Evolutionary conservation across 1,139 yeast species (phyloP), one percentile per base, ranked within the genome.

Genomic region (Suhomyces panamericanus): DNA sequence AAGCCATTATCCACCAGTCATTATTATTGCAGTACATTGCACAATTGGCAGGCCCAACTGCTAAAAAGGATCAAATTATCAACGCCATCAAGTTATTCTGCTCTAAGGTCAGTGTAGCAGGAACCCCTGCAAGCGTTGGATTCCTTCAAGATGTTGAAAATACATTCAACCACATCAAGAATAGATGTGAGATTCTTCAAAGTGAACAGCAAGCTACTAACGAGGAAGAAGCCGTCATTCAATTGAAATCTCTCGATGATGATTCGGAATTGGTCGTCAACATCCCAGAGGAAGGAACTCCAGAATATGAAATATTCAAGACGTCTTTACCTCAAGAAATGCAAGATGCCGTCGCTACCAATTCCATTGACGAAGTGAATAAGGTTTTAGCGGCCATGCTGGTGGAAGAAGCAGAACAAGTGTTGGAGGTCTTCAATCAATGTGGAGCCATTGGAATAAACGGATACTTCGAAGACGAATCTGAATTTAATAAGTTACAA

Each of bases 211-310:
- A 60, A 27, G 54, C 46, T 3, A 32, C 26, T 4, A 56, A 49
- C 14, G 87, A 78, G 41, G 88, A 80, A 22, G 93, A 83, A 52
- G 95, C 87, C 43, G 80, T 83, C 52, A 90, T 93, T 53, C 98
- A 93, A 66, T 73, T 93, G 57, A 87, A 88, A 57, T 83, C 96
- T 0, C 78, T 91, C 43, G 98, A 93, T 65, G 96, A 95, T 30
- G 78, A 82, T 49, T 80, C 93, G 1, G 84, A 87, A 63, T 74
- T 93, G 40, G 73, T 80, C 42, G 91, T 93, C 14, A 78, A 75
- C 45, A 70, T 90, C 15, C 99, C 99, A 3, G 58, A 57, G 7
- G 73, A 74, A 43, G 87, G 81, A 39, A 60, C 74, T 1, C 66
- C 64, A 33, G 80, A 80, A 46, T 82, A 78, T 57, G 72, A 75